Percentiles rank a stretch among this genome's conserved stretches.
Evolutionary conservation across 441 rosid genomes (phyloP).

Genomic region (Capsella rubella): DNA sequence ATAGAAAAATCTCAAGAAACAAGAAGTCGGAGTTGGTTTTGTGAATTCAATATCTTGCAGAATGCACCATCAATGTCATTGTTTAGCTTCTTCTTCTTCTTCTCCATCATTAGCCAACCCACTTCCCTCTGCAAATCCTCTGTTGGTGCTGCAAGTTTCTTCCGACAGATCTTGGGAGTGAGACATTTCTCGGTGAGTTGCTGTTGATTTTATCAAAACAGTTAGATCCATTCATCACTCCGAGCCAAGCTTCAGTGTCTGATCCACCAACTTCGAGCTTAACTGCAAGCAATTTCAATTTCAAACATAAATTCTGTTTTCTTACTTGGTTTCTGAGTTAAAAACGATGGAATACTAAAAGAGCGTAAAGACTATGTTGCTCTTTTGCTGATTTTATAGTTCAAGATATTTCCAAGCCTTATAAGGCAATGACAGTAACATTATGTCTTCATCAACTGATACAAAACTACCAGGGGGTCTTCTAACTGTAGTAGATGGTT

Average conservation of each 20-base stretch:
- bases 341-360: neutral
- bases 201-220: constrained; percentile 61
- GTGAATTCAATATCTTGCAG: neutral
- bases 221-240: constrained; percentile 69
- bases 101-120: neutral
- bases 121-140: neutral
- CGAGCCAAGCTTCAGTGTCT: constrained; percentile 96
- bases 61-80: neutral
- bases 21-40: neutral
- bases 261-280: constrained; percentile 93
- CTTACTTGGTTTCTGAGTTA: neutral
- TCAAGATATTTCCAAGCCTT: neutral
- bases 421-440: neutral
- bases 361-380: neutral
- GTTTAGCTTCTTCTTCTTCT: neutral
- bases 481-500: neutral
- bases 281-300: constrained; percentile 55
- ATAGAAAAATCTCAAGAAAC: neutral
- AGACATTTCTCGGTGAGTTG: constrained; percentile 8
- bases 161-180: neutral
- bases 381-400: neutral
- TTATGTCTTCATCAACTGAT: neutral
- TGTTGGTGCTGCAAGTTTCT: neutral
- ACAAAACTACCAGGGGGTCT: neutral
- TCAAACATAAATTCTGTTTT: neutral